phyloP scores from a whole-genome alignment of 2,329 filamentous ascomycete genomes.

The Xylaria sp. region DNA sequence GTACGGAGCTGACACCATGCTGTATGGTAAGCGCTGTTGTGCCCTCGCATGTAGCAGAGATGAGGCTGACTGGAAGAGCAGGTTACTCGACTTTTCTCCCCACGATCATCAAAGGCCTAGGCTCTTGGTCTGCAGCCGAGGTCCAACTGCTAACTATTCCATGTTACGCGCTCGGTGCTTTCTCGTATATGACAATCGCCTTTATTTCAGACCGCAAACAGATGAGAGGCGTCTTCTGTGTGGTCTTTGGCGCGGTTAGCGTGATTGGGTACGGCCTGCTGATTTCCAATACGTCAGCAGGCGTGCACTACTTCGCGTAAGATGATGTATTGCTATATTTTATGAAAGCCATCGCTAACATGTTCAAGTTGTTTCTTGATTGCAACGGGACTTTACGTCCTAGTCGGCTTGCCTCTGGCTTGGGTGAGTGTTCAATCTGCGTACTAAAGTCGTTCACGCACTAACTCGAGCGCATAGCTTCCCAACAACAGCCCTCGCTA shows the following conservation, averaged over 20 bases:
- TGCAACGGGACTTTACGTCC: conserved; percentile 74
- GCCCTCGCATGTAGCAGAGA: background rate
- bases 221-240: conserved; percentile 70
- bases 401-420: conserved; percentile 65
- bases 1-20: conserved; percentile 79
- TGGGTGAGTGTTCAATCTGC: conserved; percentile 53
- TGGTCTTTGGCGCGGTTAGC: conserved; percentile 70
- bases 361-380: conserved; percentile 72
- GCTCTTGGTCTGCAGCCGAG: conserved; percentile 69
- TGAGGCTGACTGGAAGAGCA: conserved; percentile 39
- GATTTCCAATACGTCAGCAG: conserved; percentile 67
- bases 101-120: conserved; percentile 78
- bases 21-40: conserved; percentile 64
- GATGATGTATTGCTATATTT: background rate
- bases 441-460: background rate
- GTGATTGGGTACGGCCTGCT: conserved; percentile 76
- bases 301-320: conserved; percentile 74
- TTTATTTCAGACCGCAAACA: conserved; percentile 75
- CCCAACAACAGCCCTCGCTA: conserved; percentile 78
- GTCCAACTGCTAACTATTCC: conserved; percentile 82
- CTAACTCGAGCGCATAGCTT: conserved; percentile 49
- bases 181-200: conserved; percentile 73
- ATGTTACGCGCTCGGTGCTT: conserved; percentile 77
- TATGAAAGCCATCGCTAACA: background rate
- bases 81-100: conserved; percentile 82